Conservation (phyloP, 495 filamentous ascomycete genomes). For the Elaphomyces granulatus region DNA sequence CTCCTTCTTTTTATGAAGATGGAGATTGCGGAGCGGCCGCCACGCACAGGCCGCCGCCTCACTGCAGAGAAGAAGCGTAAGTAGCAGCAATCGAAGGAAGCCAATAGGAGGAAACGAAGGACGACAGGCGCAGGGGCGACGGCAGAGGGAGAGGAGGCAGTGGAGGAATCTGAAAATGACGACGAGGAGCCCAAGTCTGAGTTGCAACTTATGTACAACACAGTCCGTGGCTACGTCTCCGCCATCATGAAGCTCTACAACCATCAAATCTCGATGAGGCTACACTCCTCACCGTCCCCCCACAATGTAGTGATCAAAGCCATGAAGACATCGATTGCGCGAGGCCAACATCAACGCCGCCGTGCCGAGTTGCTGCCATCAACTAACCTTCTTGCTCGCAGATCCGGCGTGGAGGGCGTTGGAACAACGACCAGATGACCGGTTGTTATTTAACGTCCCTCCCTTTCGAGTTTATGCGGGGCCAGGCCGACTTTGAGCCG, state of each 20-base stretch:
- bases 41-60: too few species aligned
- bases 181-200: not conserved
- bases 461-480: too few species aligned
- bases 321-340: not conserved
- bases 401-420: too few species aligned
- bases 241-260: not conserved
- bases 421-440: too few species aligned
- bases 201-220: not conserved
- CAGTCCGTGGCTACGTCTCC: not conserved
- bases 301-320: not conserved
- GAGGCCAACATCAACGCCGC: not conserved
- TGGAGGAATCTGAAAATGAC: not conserved
- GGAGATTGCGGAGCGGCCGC: not conserved
- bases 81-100: not conserved
- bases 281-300: not conserved
- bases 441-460: too few species aligned
- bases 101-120: not conserved
- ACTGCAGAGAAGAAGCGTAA: not conserved
- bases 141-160: too few species aligned
- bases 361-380: too few species aligned
- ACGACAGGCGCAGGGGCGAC: not conserved
- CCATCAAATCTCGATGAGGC: not conserved
- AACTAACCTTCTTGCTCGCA: too few species aligned
- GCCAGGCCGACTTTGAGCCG: too few species aligned
- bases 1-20: not conserved